These are phyloP conservation scores for Candida koratica DNA, from an alignment of 805 yeast genomes.

Conservation along the genomic window DNA sequence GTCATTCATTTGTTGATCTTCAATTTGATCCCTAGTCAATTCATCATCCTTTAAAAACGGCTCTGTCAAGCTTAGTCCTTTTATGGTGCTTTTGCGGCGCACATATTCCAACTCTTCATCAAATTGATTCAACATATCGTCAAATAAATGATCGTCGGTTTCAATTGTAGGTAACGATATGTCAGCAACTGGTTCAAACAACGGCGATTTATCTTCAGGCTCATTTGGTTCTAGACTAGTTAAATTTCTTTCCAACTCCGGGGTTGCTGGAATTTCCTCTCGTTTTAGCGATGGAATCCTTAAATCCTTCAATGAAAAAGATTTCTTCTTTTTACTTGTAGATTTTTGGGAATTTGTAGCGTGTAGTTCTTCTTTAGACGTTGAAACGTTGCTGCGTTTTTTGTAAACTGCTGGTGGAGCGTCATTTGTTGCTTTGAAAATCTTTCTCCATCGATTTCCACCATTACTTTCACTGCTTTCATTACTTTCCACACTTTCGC, in stretches of 20 bases:
- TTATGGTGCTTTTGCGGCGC: constrained; percentile 11
- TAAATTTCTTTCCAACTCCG: constrained; percentile 1
- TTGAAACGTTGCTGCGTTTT: not conserved
- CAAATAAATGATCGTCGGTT: constrained; percentile 25
- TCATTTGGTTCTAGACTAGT: constrained; percentile 6
- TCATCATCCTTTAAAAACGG: constrained; percentile 41
- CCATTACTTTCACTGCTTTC: constrained; percentile 1
- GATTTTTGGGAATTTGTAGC: constrained; percentile 9
- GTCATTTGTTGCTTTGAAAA: constrained; percentile 7
- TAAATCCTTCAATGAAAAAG: constrained; percentile 15
- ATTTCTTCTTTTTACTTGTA: constrained; percentile 8
- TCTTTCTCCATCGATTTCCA: constrained; percentile 13
- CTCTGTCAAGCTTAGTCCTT: constrained; percentile 14
- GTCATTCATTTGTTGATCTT: constrained; percentile 36
- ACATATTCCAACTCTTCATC: constrained; percentile 22
- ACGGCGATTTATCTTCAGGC: constrained; percentile 2
- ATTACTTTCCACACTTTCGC: not conserved
- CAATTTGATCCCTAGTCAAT: constrained; percentile 37
- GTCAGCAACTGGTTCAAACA: constrained; percentile 7
- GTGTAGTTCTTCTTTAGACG: not conserved
- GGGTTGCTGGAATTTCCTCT: constrained; percentile 10
- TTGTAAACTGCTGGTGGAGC: constrained; percentile 1
- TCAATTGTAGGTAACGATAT: constrained; percentile 25
- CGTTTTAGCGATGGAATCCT: constrained; percentile 12
- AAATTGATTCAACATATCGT: constrained; percentile 25